A percentile compares a stretch with the other conserved stretches of the same genome.
Conservation (phyloP, 1,284 basidiomycete species). For the Pseudozyma flocculosa region DNA sequence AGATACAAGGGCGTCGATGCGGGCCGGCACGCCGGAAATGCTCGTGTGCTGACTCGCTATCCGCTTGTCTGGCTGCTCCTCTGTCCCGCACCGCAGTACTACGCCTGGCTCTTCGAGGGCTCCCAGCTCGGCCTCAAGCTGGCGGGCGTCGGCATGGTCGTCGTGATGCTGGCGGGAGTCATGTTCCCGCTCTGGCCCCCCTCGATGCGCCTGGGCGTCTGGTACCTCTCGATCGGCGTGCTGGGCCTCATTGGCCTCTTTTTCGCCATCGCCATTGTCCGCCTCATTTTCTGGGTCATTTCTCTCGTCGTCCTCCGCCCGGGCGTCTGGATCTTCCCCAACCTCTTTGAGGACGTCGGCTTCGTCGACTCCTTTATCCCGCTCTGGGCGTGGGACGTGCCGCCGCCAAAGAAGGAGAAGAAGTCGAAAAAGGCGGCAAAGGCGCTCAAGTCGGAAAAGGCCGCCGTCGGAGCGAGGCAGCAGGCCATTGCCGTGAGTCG, state of each 20-base stretch:
- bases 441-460: constrained; percentile 9
- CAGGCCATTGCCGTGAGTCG: constrained; percentile 14
- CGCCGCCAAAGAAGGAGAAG: constrained; percentile 68
- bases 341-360: constrained; percentile 96
- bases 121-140: constrained; percentile 89
- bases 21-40: not conserved
- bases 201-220: constrained; percentile 88
- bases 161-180: constrained; percentile 89
- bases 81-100: constrained; percentile 61
- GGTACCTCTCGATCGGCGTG: constrained; percentile 87
- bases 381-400: constrained; percentile 93
- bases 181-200: constrained; percentile 99
- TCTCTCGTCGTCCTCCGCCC: constrained; percentile 82
- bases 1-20: no score
- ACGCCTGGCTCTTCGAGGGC: constrained; percentile 96
- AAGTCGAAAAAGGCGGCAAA: constrained; percentile 9
- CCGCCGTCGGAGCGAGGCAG: constrained; percentile 14
- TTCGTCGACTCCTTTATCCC: constrained; percentile 99
- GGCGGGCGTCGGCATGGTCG: constrained; percentile 89
- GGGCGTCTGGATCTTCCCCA: constrained; percentile 99
- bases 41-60: no score
- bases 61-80: no score
- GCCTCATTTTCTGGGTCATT: constrained; percentile 90
- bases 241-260: constrained; percentile 87
- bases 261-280: constrained; percentile 85